phyloP scores from a whole-genome alignment of 2,329 filamentous ascomycete species.

The Stagonosporopsis tanaceti region DNA sequence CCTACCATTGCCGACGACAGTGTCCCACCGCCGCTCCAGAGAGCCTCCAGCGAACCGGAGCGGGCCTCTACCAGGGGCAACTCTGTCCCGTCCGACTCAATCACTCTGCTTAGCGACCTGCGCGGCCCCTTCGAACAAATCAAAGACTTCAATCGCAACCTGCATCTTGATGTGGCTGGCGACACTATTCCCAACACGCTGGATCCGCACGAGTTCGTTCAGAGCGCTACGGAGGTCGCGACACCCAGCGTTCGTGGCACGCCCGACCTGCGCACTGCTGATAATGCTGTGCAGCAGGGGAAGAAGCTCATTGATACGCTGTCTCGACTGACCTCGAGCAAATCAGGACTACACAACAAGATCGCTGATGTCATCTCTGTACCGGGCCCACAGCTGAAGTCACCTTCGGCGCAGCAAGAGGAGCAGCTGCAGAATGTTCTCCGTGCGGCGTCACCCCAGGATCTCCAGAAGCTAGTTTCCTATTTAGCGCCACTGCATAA shows the following conservation, averaged over 20 bases:
- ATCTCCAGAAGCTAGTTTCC: conserved; percentile 45
- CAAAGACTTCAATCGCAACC: conserved; percentile 41
- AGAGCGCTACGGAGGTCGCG: conserved; percentile 58
- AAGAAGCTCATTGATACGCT: conserved; percentile 45
- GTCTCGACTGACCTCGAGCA: conserved; percentile 33
- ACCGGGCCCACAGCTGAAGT: conserved; percentile 32
- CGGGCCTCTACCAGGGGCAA: conserved; percentile 29
- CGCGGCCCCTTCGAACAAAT: conserved; percentile 36
- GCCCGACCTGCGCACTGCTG: conserved; percentile 48
- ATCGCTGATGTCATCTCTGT: conserved; percentile 29
- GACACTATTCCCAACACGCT: conserved; percentile 49
- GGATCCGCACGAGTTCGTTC: conserved; percentile 51
- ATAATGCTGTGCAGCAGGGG: conserved; percentile 48
- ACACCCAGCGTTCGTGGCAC: conserved; percentile 56
- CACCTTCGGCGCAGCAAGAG: conserved; percentile 34
- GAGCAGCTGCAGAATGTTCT: conserved; percentile 44
- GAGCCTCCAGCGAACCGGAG: conserved; percentile 28
- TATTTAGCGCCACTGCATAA: conserved; percentile 49
- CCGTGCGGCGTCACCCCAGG: conserved; percentile 42
- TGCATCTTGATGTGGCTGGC: conserved; percentile 42
- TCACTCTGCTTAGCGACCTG: conserved; percentile 23
- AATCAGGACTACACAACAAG: conserved; percentile 25
- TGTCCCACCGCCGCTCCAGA: conserved; percentile 20
- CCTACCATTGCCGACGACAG: conserved; percentile 42
- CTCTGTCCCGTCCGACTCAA: conserved; percentile 29